phyloP scores from a whole-genome alignment of 305 asterid species.

The Solanum hybrid region DNA sequence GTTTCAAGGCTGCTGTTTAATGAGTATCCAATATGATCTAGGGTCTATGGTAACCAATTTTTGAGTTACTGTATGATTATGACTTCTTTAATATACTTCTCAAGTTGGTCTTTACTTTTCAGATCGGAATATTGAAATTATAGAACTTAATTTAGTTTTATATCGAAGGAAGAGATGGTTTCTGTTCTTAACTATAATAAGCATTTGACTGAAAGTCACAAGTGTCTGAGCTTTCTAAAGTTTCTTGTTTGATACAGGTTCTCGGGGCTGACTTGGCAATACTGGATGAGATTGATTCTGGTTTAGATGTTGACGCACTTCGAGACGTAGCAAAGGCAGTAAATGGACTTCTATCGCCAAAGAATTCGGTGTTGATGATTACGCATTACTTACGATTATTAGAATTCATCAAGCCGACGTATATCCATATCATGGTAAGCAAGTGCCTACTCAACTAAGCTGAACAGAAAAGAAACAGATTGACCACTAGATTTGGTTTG shows the following conservation, averaged over 20 bases:
- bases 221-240: not conserved
- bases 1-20: not conserved
- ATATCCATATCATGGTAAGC: constrained; percentile 85
- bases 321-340: constrained; percentile 84
- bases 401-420: constrained; percentile 74
- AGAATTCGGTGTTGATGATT: constrained; percentile 79
- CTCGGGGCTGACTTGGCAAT: constrained; percentile 90
- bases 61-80: not conserved
- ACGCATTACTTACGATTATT: constrained; percentile 81
- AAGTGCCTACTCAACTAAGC: not conserved
- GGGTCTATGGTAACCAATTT: not conserved
- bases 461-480: not conserved
- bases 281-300: constrained; percentile 94
- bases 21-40: not conserved
- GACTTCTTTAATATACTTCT: not conserved
- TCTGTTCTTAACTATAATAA: not conserved
- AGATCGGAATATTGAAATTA: not conserved
- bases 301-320: constrained; percentile 95
- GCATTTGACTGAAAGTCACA: not conserved
- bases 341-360: constrained; percentile 51
- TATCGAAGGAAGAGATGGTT: not conserved
- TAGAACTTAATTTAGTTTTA: not conserved
- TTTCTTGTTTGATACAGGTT: constrained; percentile 41
- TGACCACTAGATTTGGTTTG: not conserved
- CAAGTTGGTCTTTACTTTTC: not conserved